Base-by-base conservation (phyloP, 2,329 filamentous ascomycete species). In the Esteya vermicola region DNA sequence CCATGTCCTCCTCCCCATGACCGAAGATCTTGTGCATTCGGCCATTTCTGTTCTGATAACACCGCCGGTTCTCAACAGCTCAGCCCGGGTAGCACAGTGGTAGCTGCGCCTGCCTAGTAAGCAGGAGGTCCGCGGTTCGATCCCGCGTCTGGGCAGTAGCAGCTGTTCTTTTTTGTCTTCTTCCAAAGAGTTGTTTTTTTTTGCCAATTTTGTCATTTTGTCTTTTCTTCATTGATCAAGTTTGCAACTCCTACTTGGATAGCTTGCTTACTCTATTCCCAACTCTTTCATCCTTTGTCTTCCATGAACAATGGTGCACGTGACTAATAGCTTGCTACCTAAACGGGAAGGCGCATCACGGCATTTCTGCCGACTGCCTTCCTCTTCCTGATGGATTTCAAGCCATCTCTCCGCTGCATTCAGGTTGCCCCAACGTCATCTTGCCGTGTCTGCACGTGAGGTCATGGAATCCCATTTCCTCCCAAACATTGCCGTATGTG, bases 401-500 rank as follows among this genome's bases (percentile, higher is more conserved):
- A n/a, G n/a, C n/a, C n/a, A n/a, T n/a, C n/a, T n/a, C n/a, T n/a
- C n/a, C n/a, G n/a, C n/a, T n/a, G n/a, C n/a, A n/a, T n/a, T n/a
- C n/a, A n/a, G n/a, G n/a, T n/a, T n/a, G n/a, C n/a, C n/a, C n/a
- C n/a, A n/a, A n/a, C n/a, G n/a, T n/a, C n/a, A n/a, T n/a, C n/a
- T n/a, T n/a, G n/a, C n/a, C n/a, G n/a, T n/a, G n/a, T n/a, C n/a
- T n/a, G n/a, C n/a, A n/a, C n/a, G n/a, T n/a, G n/a, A n/a, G n/a
- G n/a, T n/a, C 27, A 46, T 42, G 36, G 33, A 35, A 8, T 36
- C 30, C 4, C 47, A 33, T 13, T n/a, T n/a, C n/a, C n/a, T n/a
- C n/a, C 67, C 67, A 4, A 52, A 65, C 8, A 68, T 72, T 38
- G 67, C 62, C 4, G 59, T 72, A 37, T 67, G 67, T 16, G 68